A percentile compares a stretch with the other conserved stretches of the same genome.
Evolutionary conservation across 1,284 basidiomycete genomes (phyloP).

Genomic region (Coriolopsis trogii): DNA sequence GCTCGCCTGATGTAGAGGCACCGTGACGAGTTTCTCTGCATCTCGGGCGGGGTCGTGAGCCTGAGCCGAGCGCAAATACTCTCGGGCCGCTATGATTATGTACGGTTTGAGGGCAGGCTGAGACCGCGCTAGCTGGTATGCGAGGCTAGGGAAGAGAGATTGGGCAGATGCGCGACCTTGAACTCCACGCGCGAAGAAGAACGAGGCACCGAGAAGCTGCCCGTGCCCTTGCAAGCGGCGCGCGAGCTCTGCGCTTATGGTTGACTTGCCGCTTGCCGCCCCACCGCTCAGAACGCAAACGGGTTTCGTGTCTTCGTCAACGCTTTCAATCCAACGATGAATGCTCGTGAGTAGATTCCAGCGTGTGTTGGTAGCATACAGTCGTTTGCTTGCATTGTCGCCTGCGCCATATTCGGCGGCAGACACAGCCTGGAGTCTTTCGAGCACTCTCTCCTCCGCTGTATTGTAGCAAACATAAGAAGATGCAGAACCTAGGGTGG

Average conservation of each 20-base stretch:
- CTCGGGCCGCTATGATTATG: not conserved
- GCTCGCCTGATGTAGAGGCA: not conserved
- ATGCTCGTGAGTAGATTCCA: not conserved
- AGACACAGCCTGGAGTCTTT: not conserved
- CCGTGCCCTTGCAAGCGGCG: not conserved
- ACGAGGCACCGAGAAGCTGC: not conserved
- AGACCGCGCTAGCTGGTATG: slow-evolving; percentile 3
- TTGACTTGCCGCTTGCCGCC: not conserved
- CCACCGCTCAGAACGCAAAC: not conserved
- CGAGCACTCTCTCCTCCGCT: not conserved
- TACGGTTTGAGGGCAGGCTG: not conserved
- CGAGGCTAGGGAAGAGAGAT: slow-evolving; percentile 11
- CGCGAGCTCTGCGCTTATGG: not conserved
- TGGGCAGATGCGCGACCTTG: slow-evolving; percentile 2
- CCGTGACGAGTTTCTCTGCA: not conserved
- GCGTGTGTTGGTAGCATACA: not conserved
- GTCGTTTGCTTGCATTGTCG: not conserved
- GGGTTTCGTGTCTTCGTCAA: not conserved
- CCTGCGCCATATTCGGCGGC: not conserved
- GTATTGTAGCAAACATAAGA: not conserved
- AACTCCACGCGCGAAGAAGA: slow-evolving; percentile 3
- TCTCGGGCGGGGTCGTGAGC: not conserved
- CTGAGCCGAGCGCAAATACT: not conserved
- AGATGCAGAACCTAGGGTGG: not conserved
- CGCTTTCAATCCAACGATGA: not conserved